Percentiles rank a stretch among this genome's conserved stretches.
Conservation (phyloP, 805 yeast genomes). For the Ogataea trehaloabstinens region DNA sequence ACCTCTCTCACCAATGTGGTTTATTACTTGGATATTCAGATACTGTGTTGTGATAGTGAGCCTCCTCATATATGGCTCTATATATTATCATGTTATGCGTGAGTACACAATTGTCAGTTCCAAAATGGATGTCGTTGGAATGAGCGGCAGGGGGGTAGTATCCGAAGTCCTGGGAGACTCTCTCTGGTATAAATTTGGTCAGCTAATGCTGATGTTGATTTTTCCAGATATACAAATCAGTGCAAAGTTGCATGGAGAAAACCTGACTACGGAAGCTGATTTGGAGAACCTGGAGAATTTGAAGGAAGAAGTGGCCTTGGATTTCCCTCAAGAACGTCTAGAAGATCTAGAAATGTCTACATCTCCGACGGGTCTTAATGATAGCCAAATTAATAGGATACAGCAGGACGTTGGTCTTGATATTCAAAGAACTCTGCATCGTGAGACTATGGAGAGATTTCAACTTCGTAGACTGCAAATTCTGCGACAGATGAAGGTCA, state of each 20-base stretch:
- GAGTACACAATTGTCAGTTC: conserved; percentile 59
- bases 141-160: conserved; percentile 15
- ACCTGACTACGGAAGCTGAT: conserved; percentile 26
- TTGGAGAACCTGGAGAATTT: conserved; percentile 24
- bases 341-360: conserved; percentile 4
- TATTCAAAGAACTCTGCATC: conserved; percentile 43
- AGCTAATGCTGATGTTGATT: conserved; percentile 25
- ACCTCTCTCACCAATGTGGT: conserved; percentile 75
- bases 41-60: conserved; percentile 64
- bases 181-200: conserved; percentile 31
- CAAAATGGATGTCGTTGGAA: conserved; percentile 23
- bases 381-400: conserved; percentile 10
- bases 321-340: conserved; percentile 2
- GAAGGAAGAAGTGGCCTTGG: conserved; percentile 11
- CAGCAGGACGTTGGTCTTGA: conserved; percentile 28
- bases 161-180: conserved; percentile 27
- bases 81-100: conserved; percentile 67
- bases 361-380: conserved; percentile 2
- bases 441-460: conserved; percentile 59
- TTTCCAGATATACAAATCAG: conserved; percentile 32
- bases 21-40: conserved; percentile 81
- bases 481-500: conserved; percentile 72
- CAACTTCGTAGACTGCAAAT: conserved; percentile 63
- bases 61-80: conserved; percentile 60
- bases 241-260: conserved; percentile 30